phyloP scores from a whole-genome alignment of 2,329 filamentous ascomycete species.

The Pyricularia sp. region DNA sequence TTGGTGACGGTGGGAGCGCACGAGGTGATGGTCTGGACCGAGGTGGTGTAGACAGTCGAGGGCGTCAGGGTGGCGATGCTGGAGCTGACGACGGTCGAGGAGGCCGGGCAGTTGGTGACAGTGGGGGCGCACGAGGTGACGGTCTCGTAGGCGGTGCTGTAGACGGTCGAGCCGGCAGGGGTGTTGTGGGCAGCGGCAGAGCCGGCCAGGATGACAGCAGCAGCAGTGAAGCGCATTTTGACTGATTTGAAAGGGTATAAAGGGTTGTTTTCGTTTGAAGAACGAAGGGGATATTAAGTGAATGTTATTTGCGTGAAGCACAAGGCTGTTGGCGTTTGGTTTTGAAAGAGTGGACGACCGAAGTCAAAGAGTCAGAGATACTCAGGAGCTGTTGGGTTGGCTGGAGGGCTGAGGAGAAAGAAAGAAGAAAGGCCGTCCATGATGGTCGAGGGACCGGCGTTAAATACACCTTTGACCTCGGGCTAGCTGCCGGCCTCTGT shows the following conservation, averaged over 20 bases:
- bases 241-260: constrained; percentile 16
- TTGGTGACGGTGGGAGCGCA: constrained; percentile 51
- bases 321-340: constrained; percentile 12
- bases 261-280: neutral
- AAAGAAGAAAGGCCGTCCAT: constrained; percentile 11
- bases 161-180: constrained; percentile 33
- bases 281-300: neutral
- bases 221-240: constrained; percentile 56
- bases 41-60: constrained; percentile 46
- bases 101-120: constrained; percentile 41
- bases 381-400: constrained; percentile 17
- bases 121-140: constrained; percentile 49
- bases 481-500: neutral
- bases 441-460: constrained; percentile 14
- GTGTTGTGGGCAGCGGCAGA: constrained; percentile 25
- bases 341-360: constrained; percentile 31
- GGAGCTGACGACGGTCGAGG: constrained; percentile 17
- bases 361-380: constrained; percentile 24
- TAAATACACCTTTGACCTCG: constrained; percentile 19
- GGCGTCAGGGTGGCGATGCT: constrained; percentile 26
- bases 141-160: constrained; percentile 49
- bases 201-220: constrained; percentile 39
- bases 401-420: constrained; percentile 24
- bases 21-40: constrained; percentile 51
- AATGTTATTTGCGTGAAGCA: constrained; percentile 3